phyloP scores from a whole-genome alignment of 2,329 filamentous ascomycete genomes.

The Lachnellula arida region DNA sequence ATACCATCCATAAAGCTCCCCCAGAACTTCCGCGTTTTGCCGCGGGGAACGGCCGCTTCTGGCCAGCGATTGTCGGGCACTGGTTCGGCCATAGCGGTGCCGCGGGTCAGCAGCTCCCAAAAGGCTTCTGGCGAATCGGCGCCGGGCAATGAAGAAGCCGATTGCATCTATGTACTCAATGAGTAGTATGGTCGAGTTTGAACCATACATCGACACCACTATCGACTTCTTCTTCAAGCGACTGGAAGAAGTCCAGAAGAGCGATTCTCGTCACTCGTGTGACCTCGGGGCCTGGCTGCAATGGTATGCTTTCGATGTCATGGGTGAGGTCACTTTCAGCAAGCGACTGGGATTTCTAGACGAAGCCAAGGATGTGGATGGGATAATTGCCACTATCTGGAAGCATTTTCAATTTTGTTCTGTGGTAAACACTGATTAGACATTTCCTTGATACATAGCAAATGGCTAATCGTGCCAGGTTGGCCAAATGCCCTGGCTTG shows the following conservation, averaged over 20 bases:
- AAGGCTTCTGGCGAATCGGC: constrained; percentile 53
- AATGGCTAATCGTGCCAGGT: constrained; percentile 26
- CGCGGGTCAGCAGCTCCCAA: constrained; percentile 59
- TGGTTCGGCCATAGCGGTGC: constrained; percentile 29
- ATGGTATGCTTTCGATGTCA: constrained; percentile 33
- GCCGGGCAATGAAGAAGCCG: constrained; percentile 40
- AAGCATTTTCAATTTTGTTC: constrained; percentile 23
- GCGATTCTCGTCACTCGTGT: constrained; percentile 33
- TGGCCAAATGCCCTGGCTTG: constrained; percentile 19
- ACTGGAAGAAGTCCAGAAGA: constrained; percentile 29
- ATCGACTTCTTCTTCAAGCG: constrained; percentile 35
- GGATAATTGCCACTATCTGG: constrained; percentile 31
- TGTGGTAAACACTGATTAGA: constrained; percentile 28
- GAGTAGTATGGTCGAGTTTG: constrained; percentile 42
- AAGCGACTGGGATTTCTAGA: constrained; percentile 32
- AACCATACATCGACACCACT: constrained; percentile 43
- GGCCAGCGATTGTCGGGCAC: constrained; percentile 5
- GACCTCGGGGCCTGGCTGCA: constrained; percentile 40
- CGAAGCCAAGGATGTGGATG: constrained; percentile 29
- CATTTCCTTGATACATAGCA: constrained; percentile 35
- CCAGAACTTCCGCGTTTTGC: neutral
- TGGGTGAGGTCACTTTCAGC: constrained; percentile 33
- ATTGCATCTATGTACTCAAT: constrained; percentile 42
- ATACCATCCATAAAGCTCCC: constrained; percentile 12
- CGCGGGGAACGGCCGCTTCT: neutral